Base-by-base conservation (phyloP, 169 alveolate genomes). In the Perkinsus chesapeaki region DNA sequence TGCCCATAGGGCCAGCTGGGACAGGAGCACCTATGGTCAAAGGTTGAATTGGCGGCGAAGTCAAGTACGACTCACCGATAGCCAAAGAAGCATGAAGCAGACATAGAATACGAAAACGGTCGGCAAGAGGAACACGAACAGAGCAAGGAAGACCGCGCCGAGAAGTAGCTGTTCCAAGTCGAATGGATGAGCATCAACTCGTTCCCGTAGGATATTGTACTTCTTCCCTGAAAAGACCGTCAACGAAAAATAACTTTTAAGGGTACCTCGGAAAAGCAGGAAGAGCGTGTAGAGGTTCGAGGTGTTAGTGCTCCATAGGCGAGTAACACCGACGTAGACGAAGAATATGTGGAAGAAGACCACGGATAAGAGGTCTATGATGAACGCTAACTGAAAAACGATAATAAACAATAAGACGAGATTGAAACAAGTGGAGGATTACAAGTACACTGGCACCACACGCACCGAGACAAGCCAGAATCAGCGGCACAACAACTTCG, bases 181-280 rank as follows among this genome's bases (percentile, higher is more conserved):
- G 92, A 92, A 94, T 73, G 93, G 93, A 73, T 82, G 93, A n/a
- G 93, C 60, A 39, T 94, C 95, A 73, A 92, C 95, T n/a, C 95
- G 95, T 0, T 92, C 92, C 38, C 95, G 95, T 91, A 94, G 91
- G 38, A 94, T 93, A 31, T 94, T 94, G 93, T 94, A 92, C 92
- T 94, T 94, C 39, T 91, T 90, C 39, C 95, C 95, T 47, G 94
- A 92, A 93, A 91, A 60, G 34, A 27, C 92, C 38, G 19, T 10
- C 93, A 31, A 12, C 27, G 93, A 47, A 37, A 72, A 39, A 10
- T 3, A 36, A 47, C 43, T 48, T 0, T 60, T 39, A 39, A 12
- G 38, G 92, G 43, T n/a, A 23, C 47, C 92, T 93, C 95, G 91
- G 92, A 93, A 93, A 43, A 93, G 91, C 23, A 39, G 93, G 92